Evolutionary conservation across 441 rosid genomes (phyloP).

Genomic region (Melastoma candidum): DNA sequence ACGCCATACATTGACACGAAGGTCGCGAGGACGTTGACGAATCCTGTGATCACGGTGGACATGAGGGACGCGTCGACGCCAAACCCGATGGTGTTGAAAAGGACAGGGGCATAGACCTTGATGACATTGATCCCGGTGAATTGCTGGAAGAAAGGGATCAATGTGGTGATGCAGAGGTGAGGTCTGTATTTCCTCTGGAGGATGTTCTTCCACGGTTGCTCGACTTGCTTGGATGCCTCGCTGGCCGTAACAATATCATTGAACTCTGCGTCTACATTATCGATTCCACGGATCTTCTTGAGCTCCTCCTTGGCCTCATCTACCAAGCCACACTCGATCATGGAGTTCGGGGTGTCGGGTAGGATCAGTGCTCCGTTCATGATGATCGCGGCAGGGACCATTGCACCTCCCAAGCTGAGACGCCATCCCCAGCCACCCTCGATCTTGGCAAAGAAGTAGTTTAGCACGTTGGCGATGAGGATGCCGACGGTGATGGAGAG

Average conservation of each 20-base stretch:
- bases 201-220: slow-evolving; percentile 18
- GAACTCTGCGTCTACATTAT: slow-evolving; percentile 29
- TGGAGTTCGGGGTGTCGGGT: slow-evolving; percentile 17
- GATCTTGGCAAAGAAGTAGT: slow-evolving; percentile 31
- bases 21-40: too few species aligned
- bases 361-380: slow-evolving; percentile 29
- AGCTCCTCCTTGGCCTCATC: slow-evolving; percentile 33
- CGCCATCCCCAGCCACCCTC: slow-evolving; percentile 7
- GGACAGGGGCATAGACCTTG: too few species aligned
- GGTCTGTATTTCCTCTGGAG: too few species aligned
- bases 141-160: too few species aligned
- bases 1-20: too few species aligned
- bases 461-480: slow-evolving; percentile 28
- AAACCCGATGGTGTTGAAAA: too few species aligned
- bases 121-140: too few species aligned
- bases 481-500: slow-evolving; percentile 36
- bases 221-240: slow-evolving; percentile 29
- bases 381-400: slow-evolving; percentile 30
- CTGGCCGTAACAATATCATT: slow-evolving; percentile 30
- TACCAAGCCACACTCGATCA: slow-evolving; percentile 29
- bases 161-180: too few species aligned
- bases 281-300: slow-evolving; percentile 28
- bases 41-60: too few species aligned
- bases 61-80: too few species aligned
- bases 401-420: slow-evolving; percentile 33